Conservation (phyloP, 208 protist species). For the Acanthamoeba sp. region DNA sequence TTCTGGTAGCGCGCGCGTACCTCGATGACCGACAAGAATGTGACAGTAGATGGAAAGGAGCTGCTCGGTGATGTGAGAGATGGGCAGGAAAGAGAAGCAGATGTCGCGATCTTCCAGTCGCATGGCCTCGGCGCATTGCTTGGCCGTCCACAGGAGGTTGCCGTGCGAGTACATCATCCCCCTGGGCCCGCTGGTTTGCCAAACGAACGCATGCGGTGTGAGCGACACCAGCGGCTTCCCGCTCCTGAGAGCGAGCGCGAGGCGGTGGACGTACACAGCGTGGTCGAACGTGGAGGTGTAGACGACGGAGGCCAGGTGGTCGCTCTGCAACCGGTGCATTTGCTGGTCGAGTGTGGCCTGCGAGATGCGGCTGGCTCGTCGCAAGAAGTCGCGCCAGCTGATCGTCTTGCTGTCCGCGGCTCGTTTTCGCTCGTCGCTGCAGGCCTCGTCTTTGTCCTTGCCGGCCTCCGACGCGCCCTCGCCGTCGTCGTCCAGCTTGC, state of each 20-base stretch:
- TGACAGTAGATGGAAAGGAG: slow-evolving; percentile 20
- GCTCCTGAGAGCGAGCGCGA: neutral
- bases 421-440: neutral
- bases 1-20: neutral
- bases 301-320: neutral
- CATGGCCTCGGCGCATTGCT: neutral
- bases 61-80: slow-evolving; percentile 20
- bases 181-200: neutral
- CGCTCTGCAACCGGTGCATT: neutral
- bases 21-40: neutral
- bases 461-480: no score
- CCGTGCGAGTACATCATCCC: slow-evolving; percentile 36
- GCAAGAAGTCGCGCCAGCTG: slow-evolving; percentile 7
- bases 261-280: neutral
- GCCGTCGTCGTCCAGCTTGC: neutral
- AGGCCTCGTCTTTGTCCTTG: neutral
- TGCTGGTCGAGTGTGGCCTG: neutral
- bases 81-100: neutral
- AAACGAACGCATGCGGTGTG: neutral
- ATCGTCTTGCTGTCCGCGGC: neutral
- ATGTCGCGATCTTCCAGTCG: neutral
- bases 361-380: neutral
- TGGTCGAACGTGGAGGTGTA: neutral
- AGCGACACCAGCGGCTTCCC: no score
- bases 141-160: slow-evolving; percentile 3